Percentiles rank a stretch among this genome's conserved stretches.
These are phyloP conservation scores for Hymenoscyphus fructigenus DNA, from an alignment of 2,329 filamentous ascomycete species.

Conservation along the genomic window DNA sequence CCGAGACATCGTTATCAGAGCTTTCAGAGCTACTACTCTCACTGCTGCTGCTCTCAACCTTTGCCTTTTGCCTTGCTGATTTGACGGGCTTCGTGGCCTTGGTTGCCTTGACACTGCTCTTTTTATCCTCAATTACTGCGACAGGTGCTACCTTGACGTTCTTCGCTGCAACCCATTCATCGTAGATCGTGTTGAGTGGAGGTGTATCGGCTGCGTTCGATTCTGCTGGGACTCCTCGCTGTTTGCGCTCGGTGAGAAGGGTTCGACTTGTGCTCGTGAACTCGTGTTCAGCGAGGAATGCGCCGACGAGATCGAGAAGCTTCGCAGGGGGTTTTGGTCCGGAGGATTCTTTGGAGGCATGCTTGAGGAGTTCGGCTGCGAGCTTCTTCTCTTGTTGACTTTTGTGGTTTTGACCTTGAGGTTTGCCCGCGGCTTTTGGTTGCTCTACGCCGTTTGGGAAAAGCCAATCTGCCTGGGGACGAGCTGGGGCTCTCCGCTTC, in stretches of 20 bases:
- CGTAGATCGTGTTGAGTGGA: conserved; percentile 39
- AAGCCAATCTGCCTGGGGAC: conserved; percentile 36
- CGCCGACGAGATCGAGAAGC: conserved; percentile 64
- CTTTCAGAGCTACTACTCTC: conserved; percentile 35
- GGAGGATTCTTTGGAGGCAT: conserved; percentile 24
- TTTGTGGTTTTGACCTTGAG: conserved; percentile 23
- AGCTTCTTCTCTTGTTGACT: conserved; percentile 34
- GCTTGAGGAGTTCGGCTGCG: conserved; percentile 33
- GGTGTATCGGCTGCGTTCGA: conserved; percentile 44
- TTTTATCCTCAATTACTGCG: background rate
- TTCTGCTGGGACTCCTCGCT: conserved; percentile 37
- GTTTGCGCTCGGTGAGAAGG: conserved; percentile 61
- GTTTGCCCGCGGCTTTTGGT: conserved; percentile 17
- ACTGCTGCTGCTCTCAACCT: conserved; percentile 40
- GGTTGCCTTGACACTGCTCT: conserved; percentile 19
- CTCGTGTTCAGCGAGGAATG: conserved; percentile 66
- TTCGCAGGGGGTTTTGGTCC: conserved; percentile 50
- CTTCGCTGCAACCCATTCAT: conserved; percentile 41
- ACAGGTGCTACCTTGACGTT: conserved; percentile 12
- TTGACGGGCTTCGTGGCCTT: conserved; percentile 33
- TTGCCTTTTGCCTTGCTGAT: conserved; percentile 30
- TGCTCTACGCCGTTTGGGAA: conserved; percentile 30
- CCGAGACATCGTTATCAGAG: conserved; percentile 26
- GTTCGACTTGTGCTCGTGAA: conserved; percentile 60
- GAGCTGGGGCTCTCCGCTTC: conserved; percentile 30